A percentile compares a stretch with the other conserved stretches of the same genome.
These are phyloP conservation scores for Malania oleifera DNA, from an alignment of 164 flowering plant genomes.

Conservation along the genomic window DNA sequence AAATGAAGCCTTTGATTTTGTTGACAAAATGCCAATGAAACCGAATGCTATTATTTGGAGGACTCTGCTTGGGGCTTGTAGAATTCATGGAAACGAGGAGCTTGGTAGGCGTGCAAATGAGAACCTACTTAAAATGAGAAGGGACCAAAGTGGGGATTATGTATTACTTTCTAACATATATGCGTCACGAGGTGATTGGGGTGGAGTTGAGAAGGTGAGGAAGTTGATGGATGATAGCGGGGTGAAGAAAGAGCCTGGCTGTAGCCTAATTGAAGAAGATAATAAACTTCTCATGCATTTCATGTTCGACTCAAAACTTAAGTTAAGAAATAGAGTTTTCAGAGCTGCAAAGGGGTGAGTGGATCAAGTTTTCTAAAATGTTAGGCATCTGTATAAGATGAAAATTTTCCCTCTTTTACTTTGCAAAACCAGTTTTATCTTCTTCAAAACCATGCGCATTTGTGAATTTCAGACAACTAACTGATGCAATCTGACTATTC, in stretches of 20 bases:
- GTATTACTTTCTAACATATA: constrained; percentile 60
- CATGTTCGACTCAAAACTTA: constrained; percentile 34
- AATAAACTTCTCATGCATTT: constrained; percentile 41
- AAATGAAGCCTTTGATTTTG: constrained; percentile 54
- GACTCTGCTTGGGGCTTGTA: constrained; percentile 70
- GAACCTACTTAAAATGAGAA: constrained; percentile 38
- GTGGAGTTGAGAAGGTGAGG: constrained; percentile 53
- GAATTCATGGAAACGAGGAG: constrained; percentile 56
- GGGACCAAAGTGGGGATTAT: constrained; percentile 61
- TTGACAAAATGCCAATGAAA: constrained; percentile 44
- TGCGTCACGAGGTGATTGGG: constrained; percentile 65
- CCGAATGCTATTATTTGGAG: constrained; percentile 70
- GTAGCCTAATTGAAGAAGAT: constrained; percentile 39
- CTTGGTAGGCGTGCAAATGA: constrained; percentile 51
- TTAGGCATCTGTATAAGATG: not conserved
- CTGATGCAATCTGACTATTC: not conserved
- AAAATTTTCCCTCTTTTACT: too few relatives aligned
- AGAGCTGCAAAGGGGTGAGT: not conserved
- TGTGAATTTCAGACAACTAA: not conserved
- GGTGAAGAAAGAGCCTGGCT: constrained; percentile 46
- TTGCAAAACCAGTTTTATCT: too few relatives aligned
- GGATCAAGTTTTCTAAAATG: too few relatives aligned
- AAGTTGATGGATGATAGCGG: constrained; percentile 61
- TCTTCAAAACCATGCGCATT: not conserved
- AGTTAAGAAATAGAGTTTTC: constrained; percentile 6